Conservation (phyloP, 345 rosid genomes). For the Chamaenerion angustifolium region DNA sequence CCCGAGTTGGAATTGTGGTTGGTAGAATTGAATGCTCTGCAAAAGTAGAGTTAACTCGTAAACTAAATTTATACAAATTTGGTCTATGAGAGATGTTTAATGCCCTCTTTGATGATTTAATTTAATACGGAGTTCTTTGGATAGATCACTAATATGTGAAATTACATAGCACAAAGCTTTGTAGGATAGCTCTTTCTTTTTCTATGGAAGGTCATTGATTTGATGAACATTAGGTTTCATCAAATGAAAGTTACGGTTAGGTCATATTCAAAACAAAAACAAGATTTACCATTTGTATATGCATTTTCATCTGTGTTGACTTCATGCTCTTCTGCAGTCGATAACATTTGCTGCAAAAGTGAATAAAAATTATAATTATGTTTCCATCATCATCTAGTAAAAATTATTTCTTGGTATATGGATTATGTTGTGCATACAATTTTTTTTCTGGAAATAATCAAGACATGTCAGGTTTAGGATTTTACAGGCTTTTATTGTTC, state of each 20-base stretch:
- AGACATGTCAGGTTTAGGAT: too few species aligned
- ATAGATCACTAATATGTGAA: not conserved
- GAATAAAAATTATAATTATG: slow-evolving; percentile 6
- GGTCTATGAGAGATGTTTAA: not conserved
- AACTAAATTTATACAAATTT: too few species aligned
- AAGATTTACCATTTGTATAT: slow-evolving; percentile 29
- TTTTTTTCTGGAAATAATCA: too few species aligned
- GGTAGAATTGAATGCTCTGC: slow-evolving; percentile 26
- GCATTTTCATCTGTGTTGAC: slow-evolving; percentile 19
- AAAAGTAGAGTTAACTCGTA: slow-evolving; percentile 1
- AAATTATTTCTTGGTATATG: too few species aligned
- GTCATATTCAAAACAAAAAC: not conserved
- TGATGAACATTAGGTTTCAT: not conserved
- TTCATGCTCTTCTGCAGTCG: slow-evolving; percentile 26
- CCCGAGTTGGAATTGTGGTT: slow-evolving; percentile 30
- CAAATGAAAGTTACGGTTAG: not conserved
- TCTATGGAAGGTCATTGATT: slow-evolving; percentile 1
- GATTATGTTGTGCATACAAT: too few species aligned
- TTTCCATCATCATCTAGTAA: not conserved
- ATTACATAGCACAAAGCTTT: not conserved
- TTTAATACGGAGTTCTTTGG: not conserved
- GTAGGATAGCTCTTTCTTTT: not conserved
- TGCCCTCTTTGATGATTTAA: not conserved
- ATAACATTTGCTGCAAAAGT: slow-evolving; percentile 28
- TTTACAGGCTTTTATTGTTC: too few species aligned